Evolutionary conservation across 2,329 filamentous ascomycete genomes (phyloP).

Genomic region (Pseudogymnoascus sp.): DNA sequence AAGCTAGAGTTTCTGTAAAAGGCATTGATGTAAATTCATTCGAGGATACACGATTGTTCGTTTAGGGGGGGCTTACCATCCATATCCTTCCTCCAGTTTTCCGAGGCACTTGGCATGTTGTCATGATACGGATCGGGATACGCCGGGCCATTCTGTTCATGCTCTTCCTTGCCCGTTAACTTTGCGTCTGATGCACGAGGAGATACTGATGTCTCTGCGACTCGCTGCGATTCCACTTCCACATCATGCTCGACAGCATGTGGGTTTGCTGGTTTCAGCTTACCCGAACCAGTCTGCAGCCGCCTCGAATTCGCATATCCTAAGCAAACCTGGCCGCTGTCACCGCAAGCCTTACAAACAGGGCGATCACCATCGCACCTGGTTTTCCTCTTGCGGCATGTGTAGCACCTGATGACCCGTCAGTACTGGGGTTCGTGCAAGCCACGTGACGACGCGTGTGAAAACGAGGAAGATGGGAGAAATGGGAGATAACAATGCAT

Average conservation of each 20-base stretch:
- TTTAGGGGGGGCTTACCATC: background rate
- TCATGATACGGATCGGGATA: background rate
- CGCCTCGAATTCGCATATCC: conserved; percentile 47
- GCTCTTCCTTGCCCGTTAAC: background rate
- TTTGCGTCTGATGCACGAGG: background rate
- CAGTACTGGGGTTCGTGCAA: background rate
- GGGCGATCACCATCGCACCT: conserved; percentile 67
- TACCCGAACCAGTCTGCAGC: background rate
- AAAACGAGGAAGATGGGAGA: background rate
- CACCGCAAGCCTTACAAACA: conserved; percentile 61
- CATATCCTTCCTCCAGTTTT: background rate
- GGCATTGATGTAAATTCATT: background rate
- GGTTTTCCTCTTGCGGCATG: conserved; percentile 68
- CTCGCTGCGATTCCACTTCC: background rate
- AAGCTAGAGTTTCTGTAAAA: background rate
- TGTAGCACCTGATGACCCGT: conserved; percentile 46
- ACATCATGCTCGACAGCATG: background rate
- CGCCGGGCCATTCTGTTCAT: background rate
- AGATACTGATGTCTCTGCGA: background rate
- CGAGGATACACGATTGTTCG: background rate
- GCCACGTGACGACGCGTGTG: background rate
- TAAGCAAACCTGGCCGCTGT: conserved; percentile 60
- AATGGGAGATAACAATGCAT: background rate
- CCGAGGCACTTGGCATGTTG: background rate
- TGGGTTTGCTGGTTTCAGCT: background rate